Evolutionary conservation across 352 stramenopile species (phyloP), one percentile per base, ranked within the genome.

Genomic region (Phytophthora pistaciae): DNA sequence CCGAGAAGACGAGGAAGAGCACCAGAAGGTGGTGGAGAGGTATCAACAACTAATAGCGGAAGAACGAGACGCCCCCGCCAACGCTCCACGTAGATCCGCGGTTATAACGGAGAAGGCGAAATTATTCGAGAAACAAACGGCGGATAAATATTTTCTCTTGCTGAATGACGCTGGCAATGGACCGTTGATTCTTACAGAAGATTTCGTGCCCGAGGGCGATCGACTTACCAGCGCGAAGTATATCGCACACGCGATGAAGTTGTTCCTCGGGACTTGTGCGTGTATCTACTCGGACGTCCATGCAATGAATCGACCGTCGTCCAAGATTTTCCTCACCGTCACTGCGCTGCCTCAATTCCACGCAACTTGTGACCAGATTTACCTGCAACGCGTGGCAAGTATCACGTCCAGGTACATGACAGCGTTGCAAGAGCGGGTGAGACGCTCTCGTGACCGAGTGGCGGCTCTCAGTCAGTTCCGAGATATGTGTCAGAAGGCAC

Each of bases 341-440:
- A 75, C 83, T 3, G 64, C 56, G 3, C 54, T 80, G 4, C 70
- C 82, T 7, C 80, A 83, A 52, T 81, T 88, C 49, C 68, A 87
- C 38, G 62, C 82, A 6, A 60, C 31, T 0, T 91, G 82, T 23
- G 87, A 95, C 36, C 77, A 76, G 10, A 48, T 67, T 33, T 93
- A 90, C 60, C 66, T 94, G 9, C 57, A 86, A 23, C 78, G 77
- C 6, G 73, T 93, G 0, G 64, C 65, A 0, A 69, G 71, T 8
- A 66, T 70, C 8, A 60, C 83, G 3, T 91, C 81, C 0, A 74
- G 67, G 18, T 68, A 78, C 14, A 56, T 84, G 16, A 50, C 79
- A 16, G 64, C 58, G 14, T 62, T 93, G 1, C 44, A 80, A 7
- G 53, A 68, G 20, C 77, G 87, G 1, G 74, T 93, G 0, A 67